Percentiles rank a stretch among this genome's conserved stretches.
Conservation (phyloP, 2,329 filamentous ascomycete genomes). For the Didymella lethalis region DNA sequence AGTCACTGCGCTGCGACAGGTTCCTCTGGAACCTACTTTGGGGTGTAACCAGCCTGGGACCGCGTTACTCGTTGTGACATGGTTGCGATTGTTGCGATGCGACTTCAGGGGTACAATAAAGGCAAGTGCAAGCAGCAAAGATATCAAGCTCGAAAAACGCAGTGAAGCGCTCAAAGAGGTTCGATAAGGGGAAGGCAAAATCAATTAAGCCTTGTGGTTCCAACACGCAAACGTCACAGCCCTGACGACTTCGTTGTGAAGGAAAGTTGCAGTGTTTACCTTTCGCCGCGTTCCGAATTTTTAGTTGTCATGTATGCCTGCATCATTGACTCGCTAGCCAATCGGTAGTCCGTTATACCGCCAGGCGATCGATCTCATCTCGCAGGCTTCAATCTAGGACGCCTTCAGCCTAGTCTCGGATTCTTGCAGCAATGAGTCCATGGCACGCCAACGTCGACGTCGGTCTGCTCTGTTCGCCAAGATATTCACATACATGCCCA, state of each 20-base stretch:
- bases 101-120: constrained; percentile 8
- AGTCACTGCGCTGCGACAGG: background rate
- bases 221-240: constrained; percentile 3
- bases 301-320: constrained; percentile 18
- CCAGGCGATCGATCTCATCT: constrained; percentile 15
- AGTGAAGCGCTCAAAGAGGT: constrained; percentile 3
- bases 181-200: constrained; percentile 1
- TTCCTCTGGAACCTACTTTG: constrained; percentile 49
- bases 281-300: constrained; percentile 23
- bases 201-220: constrained; percentile 1
- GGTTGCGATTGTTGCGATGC: constrained; percentile 21
- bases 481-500: background rate
- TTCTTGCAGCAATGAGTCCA: background rate
- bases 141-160: background rate
- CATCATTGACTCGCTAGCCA: constrained; percentile 18
- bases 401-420: constrained; percentile 1
- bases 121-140: background rate
- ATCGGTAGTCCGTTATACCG: constrained; percentile 15
- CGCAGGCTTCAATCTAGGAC: background rate
- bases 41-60: constrained; percentile 59
- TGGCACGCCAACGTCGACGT: background rate
- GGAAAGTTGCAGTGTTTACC: constrained; percentile 18
- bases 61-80: constrained; percentile 55
- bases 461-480: background rate
- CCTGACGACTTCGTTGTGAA: constrained; percentile 6